Percentiles rank a stretch among this genome's conserved stretches.
Evolutionary conservation across 2,329 filamentous ascomycete genomes (phyloP).

Genomic region (Daldinia eschscholtzii): DNA sequence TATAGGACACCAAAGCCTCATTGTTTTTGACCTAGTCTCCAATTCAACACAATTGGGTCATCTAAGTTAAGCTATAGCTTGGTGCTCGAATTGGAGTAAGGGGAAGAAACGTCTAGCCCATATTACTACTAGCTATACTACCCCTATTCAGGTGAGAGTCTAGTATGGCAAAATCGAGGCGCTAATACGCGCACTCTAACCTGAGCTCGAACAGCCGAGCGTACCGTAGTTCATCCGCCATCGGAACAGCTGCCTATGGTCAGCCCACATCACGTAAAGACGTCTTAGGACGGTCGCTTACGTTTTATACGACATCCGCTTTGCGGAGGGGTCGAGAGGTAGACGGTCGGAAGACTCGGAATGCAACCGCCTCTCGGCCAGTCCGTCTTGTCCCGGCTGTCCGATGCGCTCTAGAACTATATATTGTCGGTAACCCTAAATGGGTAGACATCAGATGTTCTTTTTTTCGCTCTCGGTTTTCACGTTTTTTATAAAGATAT

Average conservation of each 20-base stretch:
- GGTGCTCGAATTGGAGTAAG: conserved; percentile 11
- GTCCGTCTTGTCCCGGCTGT: background rate
- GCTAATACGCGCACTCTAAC: background rate
- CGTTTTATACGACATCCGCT: background rate
- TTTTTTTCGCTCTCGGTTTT: background rate
- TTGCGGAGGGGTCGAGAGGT: background rate
- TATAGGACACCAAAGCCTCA: background rate
- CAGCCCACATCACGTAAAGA: conserved; percentile 16
- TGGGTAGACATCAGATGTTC: background rate
- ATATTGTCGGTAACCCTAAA: background rate
- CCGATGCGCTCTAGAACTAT: background rate
- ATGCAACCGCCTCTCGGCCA: background rate
- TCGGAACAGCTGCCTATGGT: background rate
- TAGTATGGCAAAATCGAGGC: background rate
- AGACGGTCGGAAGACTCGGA: conserved; percentile 17
- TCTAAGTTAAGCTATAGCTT: background rate
- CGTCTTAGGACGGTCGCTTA: background rate
- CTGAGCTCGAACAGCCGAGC: background rate
- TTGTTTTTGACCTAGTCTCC: background rate
- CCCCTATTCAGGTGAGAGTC: background rate
- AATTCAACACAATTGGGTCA: conserved; percentile 6
- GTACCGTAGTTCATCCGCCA: conserved; percentile 1
- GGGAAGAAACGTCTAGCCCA: background rate
- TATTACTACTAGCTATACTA: background rate
- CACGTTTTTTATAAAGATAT: background rate